Percentiles rank a stretch among this genome's conserved stretches.
phyloP scores from a whole-genome alignment of 345 rosid genomes.

The Salix exigua region DNA sequence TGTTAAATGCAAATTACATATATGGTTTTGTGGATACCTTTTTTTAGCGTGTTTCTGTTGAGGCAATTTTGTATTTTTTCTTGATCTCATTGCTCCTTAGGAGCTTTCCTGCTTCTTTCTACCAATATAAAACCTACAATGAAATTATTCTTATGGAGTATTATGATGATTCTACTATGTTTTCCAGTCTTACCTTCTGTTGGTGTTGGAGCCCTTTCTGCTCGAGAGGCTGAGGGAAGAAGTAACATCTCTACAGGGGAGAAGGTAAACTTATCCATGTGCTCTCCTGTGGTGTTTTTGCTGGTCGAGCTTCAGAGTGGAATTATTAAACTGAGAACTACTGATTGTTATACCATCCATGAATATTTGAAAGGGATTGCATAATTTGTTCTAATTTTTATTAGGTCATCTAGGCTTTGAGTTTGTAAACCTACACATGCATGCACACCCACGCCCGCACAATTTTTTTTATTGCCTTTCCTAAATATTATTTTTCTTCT shows the following conservation, averaged over 20 bases:
- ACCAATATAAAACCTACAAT: not conserved
- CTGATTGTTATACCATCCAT: not conserved
- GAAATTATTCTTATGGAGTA: not conserved
- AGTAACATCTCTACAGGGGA: conserved; percentile 80
- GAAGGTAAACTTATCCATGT: conserved; percentile 45
- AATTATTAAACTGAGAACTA: not conserved
- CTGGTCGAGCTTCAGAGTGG: not conserved
- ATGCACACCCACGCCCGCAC: not conserved
- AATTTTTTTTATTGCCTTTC: not conserved
- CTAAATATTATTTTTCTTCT: not conserved
- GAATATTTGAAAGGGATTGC: not conserved
- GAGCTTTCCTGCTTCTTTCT: not conserved
- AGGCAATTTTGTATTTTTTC: not conserved
- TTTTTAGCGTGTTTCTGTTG: not conserved
- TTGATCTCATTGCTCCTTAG: not conserved
- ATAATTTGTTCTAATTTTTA: not conserved
- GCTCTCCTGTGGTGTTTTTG: not conserved
- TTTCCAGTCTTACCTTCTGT: conserved; percentile 86
- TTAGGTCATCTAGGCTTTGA: not conserved
- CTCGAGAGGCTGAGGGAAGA: conserved; percentile 96
- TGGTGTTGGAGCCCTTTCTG: conserved; percentile 91
- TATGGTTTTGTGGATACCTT: not conserved
- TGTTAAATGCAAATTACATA: not conserved
- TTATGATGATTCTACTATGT: conserved; percentile 3
- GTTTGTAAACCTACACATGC: not conserved